Base-by-base conservation (phyloP, 768 basidiomycete genomes). In the Mycena crocata region DNA sequence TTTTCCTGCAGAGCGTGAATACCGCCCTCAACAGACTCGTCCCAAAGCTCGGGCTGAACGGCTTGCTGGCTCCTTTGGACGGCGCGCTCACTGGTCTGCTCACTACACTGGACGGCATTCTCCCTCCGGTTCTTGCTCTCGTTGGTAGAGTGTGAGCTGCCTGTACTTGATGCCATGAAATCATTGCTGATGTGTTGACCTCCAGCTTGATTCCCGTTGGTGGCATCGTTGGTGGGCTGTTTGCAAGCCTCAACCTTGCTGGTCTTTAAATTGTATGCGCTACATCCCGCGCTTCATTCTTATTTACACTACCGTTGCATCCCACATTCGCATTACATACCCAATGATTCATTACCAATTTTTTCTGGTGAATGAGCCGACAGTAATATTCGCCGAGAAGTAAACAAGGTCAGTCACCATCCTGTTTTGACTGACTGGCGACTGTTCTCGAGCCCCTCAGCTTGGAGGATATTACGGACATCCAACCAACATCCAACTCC, bases 1-100 rank as follows among this genome's bases (percentile, higher is more conserved):
- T 23, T 28, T 62, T 23, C 14, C n/a, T n/a, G n/a, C 24, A 62
- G 61, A 42, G 37, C 51, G 35, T 62, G 17, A 51, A 51, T 42
- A 28, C 44, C 32, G 66, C 48, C 9, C 59, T 50, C 28, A 67
- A 67, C 52, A 55, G 5, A 28, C 52, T 60, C 12, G 50, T 66
- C 17, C 51, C 51, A 17, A 60, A 66, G 23, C 59, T 67, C 37
- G 60, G 54, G 2, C 39, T 67, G 0, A 9, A 45, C 45, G 37
- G 30, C 17, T 14, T 59, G 32, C 40, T 54, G 26, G 35, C 56
- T 4, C 55, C 56, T 21, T 28, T 67, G 9, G 60, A 67, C 59
- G 40, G 14, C 9, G 51, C 66, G 17, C n/a, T 62, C 3, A 39
- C 45, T 4, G 54, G 52, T 10, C 44, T 66, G n/a, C 54, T 67